Percentiles rank a stretch among this genome's conserved stretches.
These are phyloP conservation scores for Boletus reticuloceps DNA, from an alignment of 768 basidiomycete species.

Conservation along the genomic window DNA sequence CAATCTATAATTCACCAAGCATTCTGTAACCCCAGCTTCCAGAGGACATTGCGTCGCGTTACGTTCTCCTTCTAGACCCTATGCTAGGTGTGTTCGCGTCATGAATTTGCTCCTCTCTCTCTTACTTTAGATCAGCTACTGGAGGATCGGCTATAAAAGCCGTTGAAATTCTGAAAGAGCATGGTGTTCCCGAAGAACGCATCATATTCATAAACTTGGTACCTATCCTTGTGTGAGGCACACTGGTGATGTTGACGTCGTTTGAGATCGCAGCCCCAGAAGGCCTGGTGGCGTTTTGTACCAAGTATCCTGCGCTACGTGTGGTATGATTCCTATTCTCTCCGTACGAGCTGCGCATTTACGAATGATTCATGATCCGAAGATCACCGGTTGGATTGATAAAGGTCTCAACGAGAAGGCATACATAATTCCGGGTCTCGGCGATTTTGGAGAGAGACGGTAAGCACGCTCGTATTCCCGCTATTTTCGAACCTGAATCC, in stretches of 20 bases:
- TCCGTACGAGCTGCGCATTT: neutral
- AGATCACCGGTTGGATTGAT: constrained; percentile 97
- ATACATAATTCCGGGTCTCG: constrained; percentile 91
- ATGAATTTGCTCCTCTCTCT: neutral
- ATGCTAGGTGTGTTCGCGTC: constrained; percentile 75
- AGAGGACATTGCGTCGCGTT: constrained; percentile 86
- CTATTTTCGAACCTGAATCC: neutral
- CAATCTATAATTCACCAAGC: neutral
- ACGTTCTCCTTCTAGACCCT: constrained; percentile 92
- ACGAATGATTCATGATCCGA: neutral
- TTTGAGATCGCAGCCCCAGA: constrained; percentile 84
- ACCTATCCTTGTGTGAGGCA: neutral
- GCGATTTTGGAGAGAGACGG: constrained; percentile 96
- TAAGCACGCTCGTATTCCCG: constrained; percentile 23
- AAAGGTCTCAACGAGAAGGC: constrained; percentile 87
- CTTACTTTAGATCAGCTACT: constrained; percentile 53
- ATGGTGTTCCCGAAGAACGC: constrained; percentile 90
- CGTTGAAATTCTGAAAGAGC: constrained; percentile 87
- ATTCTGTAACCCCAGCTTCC: constrained; percentile 58
- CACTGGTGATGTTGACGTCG: neutral
- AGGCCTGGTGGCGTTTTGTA: constrained; percentile 79
- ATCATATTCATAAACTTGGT: constrained; percentile 95
- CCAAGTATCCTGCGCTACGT: constrained; percentile 68
- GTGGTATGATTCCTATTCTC: constrained; percentile 52
- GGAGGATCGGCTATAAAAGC: constrained; percentile 98